Percentiles rank a stretch among this genome's conserved stretches.
phyloP scores from a whole-genome alignment of 208 protist species.

The Jaenimonas drosophilae region DNA sequence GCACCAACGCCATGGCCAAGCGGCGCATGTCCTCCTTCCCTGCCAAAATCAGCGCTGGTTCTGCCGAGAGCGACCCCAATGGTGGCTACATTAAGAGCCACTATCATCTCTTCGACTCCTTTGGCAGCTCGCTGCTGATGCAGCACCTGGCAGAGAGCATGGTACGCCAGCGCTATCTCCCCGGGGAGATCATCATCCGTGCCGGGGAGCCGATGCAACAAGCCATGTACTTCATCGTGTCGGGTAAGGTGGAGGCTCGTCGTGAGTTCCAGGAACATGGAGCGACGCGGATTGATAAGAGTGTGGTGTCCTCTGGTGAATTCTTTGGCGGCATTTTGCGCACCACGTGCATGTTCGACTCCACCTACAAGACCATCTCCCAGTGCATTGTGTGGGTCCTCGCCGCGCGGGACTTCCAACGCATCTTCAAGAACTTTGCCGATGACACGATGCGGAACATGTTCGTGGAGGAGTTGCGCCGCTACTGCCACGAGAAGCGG shows the following conservation, averaged over 20 bases:
- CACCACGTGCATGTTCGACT: slow-evolving; percentile 33
- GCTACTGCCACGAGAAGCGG: slow-evolving; percentile 33
- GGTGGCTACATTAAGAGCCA: slow-evolving; percentile 49
- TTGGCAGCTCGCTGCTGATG: slow-evolving; percentile 43
- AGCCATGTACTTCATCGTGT: slow-evolving; percentile 67
- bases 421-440: slow-evolving; percentile 35
- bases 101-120: slow-evolving; percentile 35
- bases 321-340: slow-evolving; percentile 75
- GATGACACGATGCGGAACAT: slow-evolving; percentile 39
- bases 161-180: slow-evolving; percentile 29
- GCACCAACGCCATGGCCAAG: slow-evolving; percentile 5
- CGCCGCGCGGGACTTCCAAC: slow-evolving; percentile 45
- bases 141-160: slow-evolving; percentile 57
- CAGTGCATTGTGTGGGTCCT: slow-evolving; percentile 76
- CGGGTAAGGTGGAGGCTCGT: slow-evolving; percentile 58
- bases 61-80: slow-evolving; percentile 12
- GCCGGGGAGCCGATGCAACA: slow-evolving; percentile 38
- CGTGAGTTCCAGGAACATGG: too few species aligned
- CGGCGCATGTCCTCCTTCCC: too few species aligned
- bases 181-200: slow-evolving; percentile 51
- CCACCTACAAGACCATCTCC: slow-evolving; percentile 57
- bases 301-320: slow-evolving; percentile 26
- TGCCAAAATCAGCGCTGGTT: too few species aligned
- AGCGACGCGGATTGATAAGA: too few species aligned
- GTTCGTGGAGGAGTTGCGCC: slow-evolving; percentile 33